Evolutionary conservation across 768 basidiomycete species (phyloP).

Genomic region (Lactifluus volemus): DNA sequence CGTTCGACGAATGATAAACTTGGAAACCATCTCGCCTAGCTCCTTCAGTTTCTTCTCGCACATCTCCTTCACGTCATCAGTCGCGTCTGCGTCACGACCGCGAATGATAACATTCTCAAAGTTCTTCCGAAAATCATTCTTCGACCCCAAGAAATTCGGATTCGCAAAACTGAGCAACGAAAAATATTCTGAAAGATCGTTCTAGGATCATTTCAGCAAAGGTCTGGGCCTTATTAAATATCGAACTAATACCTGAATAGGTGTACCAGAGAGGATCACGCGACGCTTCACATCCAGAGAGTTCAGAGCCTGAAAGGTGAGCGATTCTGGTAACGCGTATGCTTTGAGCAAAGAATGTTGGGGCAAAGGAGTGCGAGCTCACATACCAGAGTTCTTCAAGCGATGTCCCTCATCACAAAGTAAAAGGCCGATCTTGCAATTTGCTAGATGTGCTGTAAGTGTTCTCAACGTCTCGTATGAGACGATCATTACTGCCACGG

Average conservation of each 20-base stretch:
- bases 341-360: neutral
- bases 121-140: conserved; percentile 90
- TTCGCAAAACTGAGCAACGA: conserved; percentile 90
- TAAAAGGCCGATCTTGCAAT: conserved; percentile 81
- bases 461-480: conserved; percentile 94
- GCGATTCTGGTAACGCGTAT: conserved; percentile 47
- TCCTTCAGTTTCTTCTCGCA: conserved; percentile 90
- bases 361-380: conserved; percentile 18
- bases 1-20: conserved; percentile 91
- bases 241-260: conserved; percentile 56
- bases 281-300: conserved; percentile 78
- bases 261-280: conserved; percentile 90
- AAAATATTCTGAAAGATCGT: conserved; percentile 92
- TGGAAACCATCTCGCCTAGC: conserved; percentile 76
- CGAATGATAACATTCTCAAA: conserved; percentile 88
- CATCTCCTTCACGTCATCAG: conserved; percentile 64
- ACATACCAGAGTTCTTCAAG: conserved; percentile 86
- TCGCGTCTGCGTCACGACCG: conserved; percentile 83
- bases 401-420: conserved; percentile 97
- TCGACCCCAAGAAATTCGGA: conserved; percentile 80
- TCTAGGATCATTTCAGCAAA: conserved; percentile 36
- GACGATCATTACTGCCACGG: conserved; percentile 81
- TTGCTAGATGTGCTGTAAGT: conserved; percentile 63
- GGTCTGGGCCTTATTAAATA: neutral
- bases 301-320: conserved; percentile 80